Conservation (phyloP, 176 grass and related monocot genomes). For the Avena atlantica region DNA sequence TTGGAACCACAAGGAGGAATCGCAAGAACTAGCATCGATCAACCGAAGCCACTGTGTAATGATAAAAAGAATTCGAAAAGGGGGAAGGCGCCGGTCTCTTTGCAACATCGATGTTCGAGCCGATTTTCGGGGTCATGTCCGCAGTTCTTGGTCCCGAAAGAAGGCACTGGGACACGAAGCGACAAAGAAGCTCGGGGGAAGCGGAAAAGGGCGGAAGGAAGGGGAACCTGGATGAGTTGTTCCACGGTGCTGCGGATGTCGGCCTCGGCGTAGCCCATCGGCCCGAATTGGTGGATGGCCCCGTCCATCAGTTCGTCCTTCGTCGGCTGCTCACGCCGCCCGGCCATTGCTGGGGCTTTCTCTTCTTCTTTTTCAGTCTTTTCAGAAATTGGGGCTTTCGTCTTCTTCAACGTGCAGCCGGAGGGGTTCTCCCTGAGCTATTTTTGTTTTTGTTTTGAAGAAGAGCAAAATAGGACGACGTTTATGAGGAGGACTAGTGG, state of each 20-base stretch:
- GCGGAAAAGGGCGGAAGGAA: not conserved
- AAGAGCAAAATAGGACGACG: no score
- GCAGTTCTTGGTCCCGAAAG: not conserved
- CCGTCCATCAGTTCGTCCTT: not conserved
- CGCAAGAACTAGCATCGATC: not conserved
- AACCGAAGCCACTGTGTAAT: not conserved
- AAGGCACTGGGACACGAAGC: not conserved
- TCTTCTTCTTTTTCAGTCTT: not conserved
- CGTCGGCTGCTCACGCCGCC: not conserved
- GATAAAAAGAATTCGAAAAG: no score
- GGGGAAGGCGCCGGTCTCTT: no score
- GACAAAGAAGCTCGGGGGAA: no score
- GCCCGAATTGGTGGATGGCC: not conserved
- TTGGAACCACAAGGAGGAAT: not conserved
- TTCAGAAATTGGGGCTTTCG: not conserved
- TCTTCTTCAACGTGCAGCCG: not conserved
- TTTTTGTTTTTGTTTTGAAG: no score
- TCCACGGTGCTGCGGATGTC: not conserved
- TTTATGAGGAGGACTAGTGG: no score
- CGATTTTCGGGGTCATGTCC: not conserved
- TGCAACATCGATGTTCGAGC: not conserved
- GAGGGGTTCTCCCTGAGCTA: not conserved
- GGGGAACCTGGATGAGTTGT: slow-evolving; percentile 23
- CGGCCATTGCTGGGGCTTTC: not conserved
- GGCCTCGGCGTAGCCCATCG: slow-evolving; percentile 27